These are phyloP conservation scores for Thraustochytrium sp. DNA, from an alignment of 352 stramenopile genomes.

Conservation along the genomic window DNA sequence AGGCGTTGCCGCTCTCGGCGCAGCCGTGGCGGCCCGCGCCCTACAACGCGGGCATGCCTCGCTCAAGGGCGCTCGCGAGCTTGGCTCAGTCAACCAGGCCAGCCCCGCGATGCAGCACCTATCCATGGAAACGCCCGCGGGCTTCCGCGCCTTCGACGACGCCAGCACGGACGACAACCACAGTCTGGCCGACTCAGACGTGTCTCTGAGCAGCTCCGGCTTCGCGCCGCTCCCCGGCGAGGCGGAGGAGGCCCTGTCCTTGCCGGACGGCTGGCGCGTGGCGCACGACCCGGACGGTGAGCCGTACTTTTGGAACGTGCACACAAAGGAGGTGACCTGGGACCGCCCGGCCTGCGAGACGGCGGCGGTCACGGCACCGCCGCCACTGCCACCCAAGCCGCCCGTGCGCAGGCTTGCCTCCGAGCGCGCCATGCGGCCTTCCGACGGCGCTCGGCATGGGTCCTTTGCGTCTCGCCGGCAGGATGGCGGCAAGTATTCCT, in stretches of 20 bases:
- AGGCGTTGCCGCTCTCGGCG: not conserved
- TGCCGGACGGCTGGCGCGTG: not conserved
- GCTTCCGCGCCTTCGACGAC: not conserved
- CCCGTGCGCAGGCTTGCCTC: not conserved
- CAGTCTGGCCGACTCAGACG: not conserved
- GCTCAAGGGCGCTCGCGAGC: not conserved
- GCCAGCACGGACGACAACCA: not conserved
- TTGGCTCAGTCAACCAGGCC: too few species aligned
- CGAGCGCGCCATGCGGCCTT: not conserved
- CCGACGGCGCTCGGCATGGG: too few species aligned
- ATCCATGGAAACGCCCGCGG: not conserved
- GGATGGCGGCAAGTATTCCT: too few species aligned
- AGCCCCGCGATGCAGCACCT: too few species aligned
- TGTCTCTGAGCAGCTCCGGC: too few species aligned
- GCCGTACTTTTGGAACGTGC: conserved; percentile 21
- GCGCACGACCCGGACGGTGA: conserved; percentile 17
- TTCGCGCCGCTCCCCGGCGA: too few species aligned
- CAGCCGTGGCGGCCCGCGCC: not conserved
- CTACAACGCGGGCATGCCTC: not conserved
- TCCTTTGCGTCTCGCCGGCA: too few species aligned
- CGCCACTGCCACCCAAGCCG: not conserved
- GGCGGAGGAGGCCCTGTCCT: not conserved
- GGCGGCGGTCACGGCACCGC: not conserved
- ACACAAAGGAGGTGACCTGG: conserved; percentile 27
- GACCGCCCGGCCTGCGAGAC: not conserved